Conservation (phyloP, 2,329 filamentous ascomycete species). For the Ceratocystis huliohia region DNA sequence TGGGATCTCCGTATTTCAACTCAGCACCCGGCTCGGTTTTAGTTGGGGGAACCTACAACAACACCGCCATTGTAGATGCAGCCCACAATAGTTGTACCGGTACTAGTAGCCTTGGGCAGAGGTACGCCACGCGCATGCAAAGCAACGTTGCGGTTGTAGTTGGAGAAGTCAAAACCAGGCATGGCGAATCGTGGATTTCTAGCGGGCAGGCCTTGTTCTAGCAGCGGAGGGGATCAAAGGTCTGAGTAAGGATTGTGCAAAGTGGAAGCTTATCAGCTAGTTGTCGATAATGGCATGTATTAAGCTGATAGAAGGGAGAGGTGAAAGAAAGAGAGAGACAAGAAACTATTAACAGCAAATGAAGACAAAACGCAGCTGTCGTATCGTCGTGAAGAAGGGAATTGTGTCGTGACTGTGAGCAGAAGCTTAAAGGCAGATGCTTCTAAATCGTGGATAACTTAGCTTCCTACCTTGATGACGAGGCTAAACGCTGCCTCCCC, state of each 20-base stretch:
- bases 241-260: slow-evolving; percentile 22
- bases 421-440: slow-evolving; percentile 1
- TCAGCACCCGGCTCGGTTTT: slow-evolving; percentile 4
- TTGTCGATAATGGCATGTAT: slow-evolving; percentile 2
- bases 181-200: slow-evolving; percentile 41
- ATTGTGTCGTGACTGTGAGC: slow-evolving; percentile 22
- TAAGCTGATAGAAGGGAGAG: not conserved
- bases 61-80: slow-evolving; percentile 95
- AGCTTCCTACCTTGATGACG: slow-evolving; percentile 37
- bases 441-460: not conserved
- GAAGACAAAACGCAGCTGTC: not conserved
- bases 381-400: not conserved
- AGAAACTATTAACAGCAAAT: slow-evolving; percentile 1
- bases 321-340: not conserved
- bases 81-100: slow-evolving; percentile 96
- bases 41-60: slow-evolving; percentile 48
- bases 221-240: slow-evolving; percentile 19
- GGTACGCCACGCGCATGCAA: slow-evolving; percentile 89
- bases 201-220: not conserved
- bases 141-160: slow-evolving; percentile 97
- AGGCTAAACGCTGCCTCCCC: slow-evolving; percentile 42
- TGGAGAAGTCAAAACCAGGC: slow-evolving; percentile 98
- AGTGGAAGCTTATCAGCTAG: slow-evolving; percentile 9
- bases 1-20: not conserved
- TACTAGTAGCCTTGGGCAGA: slow-evolving; percentile 93